Base-by-base conservation (phyloP, 148 eudicot species). In the Arctostaphylos glauca region DNA sequence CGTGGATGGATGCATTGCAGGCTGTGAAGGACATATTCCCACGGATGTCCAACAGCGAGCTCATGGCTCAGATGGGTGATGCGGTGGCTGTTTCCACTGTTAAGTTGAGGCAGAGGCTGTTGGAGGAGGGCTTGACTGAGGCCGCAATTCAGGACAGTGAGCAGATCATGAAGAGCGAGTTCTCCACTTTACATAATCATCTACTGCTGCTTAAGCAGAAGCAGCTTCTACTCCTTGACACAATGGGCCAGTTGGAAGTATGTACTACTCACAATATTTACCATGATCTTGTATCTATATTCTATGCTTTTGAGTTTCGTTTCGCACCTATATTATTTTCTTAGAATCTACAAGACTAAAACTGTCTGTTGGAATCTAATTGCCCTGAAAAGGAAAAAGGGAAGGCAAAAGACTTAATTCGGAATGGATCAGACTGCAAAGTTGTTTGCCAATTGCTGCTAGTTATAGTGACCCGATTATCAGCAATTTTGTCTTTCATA, bases 21-120 rank as follows among this genome's bases (percentile, higher is more conserved):
- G 94, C 94, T 44, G 93, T 93, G 60, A 93, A 93, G 85, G 94
- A 91, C 77, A 88, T 94, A 94, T 94, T 94, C 82, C 98, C 98
- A 52, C 87, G 94, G 18, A 87, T 92, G 84, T 92, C 97, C 41
- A 93, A 91, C 84, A 87, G 92, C 72, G 95, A 93, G 81, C 86
- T 92, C n/a, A 88, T 91, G 93, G 89, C 93, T 81, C 92, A 92
- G 47, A 66, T 85, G 41, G 92, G 88, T 43, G 83, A 85, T 86
- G 73, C 87, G 76, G 76, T 89, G 72, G 76, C 80, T 49, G 80
- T 92, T 41, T 91, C 92, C 14, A 93, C 96, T 1, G 92, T 88
- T 46, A 93, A 89, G 86, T 83, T 94, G 77, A 91, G 93, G 86
- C 92, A 89, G 82, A 89, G 92, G 9, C 87, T 94, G 70, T 83